phyloP scores from a whole-genome alignment of 257 asterid genomes.

The Solanum etuberosum region DNA sequence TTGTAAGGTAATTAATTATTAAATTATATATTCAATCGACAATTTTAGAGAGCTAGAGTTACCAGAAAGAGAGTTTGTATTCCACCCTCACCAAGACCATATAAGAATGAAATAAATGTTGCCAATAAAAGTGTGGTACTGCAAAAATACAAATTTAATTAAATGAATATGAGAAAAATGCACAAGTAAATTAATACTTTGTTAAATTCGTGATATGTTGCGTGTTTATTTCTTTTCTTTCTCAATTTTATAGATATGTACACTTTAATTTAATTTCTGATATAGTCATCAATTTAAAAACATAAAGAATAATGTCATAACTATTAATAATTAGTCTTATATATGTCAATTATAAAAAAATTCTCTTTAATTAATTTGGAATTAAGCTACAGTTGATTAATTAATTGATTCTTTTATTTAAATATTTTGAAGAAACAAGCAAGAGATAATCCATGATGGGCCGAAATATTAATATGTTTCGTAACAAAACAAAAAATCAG shows the following conservation, averaged over 20 bases:
- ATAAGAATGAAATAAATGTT: constrained; percentile 44
- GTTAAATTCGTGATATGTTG: not conserved
- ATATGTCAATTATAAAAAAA: no score
- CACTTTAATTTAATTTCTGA: not conserved
- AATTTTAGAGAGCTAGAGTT: not conserved
- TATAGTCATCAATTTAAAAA: no score
- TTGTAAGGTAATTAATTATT: not conserved
- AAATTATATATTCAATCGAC: not conserved
- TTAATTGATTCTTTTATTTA: not conserved
- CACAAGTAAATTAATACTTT: not conserved
- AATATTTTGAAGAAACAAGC: not conserved
- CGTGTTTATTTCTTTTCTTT: no score
- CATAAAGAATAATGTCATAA: no score
- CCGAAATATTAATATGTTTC: no score
- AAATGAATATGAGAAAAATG: not conserved
- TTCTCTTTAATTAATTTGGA: no score
- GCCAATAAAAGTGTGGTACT: constrained; percentile 39
- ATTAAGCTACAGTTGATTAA: not conserved
- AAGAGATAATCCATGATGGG: not conserved
- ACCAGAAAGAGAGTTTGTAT: constrained; percentile 43
- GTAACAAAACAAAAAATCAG: no score
- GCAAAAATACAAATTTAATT: constrained; percentile 1
- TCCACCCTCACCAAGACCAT: constrained; percentile 61
- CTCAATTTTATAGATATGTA: not conserved
- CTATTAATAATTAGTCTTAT: no score